Base-by-base conservation (phyloP, 306 rosid species). In the Vicia faba region DNA sequence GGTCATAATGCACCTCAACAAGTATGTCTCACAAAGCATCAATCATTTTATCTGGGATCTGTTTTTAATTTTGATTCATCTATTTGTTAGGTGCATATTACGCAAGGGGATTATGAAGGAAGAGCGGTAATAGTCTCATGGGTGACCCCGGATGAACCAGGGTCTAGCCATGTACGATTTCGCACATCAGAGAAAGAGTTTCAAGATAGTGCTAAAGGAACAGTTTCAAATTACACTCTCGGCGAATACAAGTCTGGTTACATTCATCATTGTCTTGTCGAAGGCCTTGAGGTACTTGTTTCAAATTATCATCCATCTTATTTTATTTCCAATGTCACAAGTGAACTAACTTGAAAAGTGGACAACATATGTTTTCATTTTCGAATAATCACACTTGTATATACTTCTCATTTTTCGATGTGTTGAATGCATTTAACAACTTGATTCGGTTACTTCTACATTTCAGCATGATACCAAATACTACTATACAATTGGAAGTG, bases 21-120 rank as follows among this genome's bases (percentile, higher is more conserved):
- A 80, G 58, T 33, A 33, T 33, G 38, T 7, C 38, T 33, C 5
- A 33, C 38, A 31, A 29, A 0, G 0, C 1, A 29, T 3, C 35
- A 33, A 33, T 31, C 35, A 31, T 5, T 31, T 31, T 5, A 31
- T 31, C 8, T 7, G 38, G 36, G 9, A 33, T 33, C 11, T 15
- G 5, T 45, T 45, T 45, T 7, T 4, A 45, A 4, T 45, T 45
- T 45, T 14, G 11, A 15, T 45, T 45, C 16, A 16, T 48, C 2
- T 15, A 15, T 14, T 13, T 25, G 28, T 25, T 68, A 93, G 97
- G 99, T 93, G 78, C 99, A 88, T 69, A 86, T 93, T 60, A 90
- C 99, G 23, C 99, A 93, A 81, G 99, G 97, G 40, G 99, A 93
- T 79, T 90, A 90, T 57, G 96, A 93, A 61, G 99, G 96, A 65